These are phyloP conservation scores for Artemisia annua DNA, from an alignment of 129 eudicot species.

Conservation along the genomic window DNA sequence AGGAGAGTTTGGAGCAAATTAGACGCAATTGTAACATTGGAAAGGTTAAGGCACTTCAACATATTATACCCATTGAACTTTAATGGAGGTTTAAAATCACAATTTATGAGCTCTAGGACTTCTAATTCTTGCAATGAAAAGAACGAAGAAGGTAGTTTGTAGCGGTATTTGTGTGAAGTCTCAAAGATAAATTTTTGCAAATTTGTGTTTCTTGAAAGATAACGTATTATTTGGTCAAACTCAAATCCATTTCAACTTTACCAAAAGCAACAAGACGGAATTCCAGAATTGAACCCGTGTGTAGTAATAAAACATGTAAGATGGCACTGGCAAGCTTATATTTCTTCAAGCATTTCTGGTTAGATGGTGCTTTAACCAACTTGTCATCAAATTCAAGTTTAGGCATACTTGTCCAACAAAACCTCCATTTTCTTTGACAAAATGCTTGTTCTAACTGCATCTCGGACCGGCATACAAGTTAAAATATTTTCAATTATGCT, in stretches of 20 bases:
- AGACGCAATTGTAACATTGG: not conserved
- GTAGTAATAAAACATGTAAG: constrained; percentile 22
- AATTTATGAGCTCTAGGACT: too few relatives aligned
- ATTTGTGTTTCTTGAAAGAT: constrained; percentile 5
- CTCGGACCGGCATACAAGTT: constrained; percentile 21
- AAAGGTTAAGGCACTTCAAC: constrained; percentile 10
- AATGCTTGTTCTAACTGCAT: constrained; percentile 34
- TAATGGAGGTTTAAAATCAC: too few relatives aligned
- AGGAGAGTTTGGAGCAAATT: constrained; percentile 10
- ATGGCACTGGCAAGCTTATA: constrained; percentile 16
- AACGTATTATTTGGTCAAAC: constrained; percentile 14
- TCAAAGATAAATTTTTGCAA: not conserved
- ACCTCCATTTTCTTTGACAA: constrained; percentile 33
- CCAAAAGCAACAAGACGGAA: not conserved
- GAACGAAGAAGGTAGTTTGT: not conserved
- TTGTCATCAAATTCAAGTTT: constrained; percentile 17
- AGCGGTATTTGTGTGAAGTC: not conserved
- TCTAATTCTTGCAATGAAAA: not conserved
- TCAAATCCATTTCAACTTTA: not conserved
- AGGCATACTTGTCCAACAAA: constrained; percentile 23
- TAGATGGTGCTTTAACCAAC: not conserved
- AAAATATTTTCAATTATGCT: constrained; percentile 3
- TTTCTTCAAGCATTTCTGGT: not conserved
- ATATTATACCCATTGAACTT: too few relatives aligned
- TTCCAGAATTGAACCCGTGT: constrained; percentile 13